Conservation (phyloP, 2,329 filamentous ascomycete genomes). For the Dothideomycetes sp. region DNA sequence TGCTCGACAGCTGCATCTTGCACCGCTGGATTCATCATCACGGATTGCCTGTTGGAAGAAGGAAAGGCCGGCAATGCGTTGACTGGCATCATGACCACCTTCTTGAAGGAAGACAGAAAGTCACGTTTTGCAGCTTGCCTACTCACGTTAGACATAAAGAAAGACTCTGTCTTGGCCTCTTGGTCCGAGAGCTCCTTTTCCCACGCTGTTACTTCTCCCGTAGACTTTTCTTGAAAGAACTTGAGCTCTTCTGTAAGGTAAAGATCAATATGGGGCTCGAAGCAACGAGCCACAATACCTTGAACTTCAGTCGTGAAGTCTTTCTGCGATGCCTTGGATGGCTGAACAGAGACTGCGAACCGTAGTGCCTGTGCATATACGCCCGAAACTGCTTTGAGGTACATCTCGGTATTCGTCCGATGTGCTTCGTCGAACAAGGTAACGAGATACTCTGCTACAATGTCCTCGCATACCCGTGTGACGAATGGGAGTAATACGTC, state of each 20-base stretch:
- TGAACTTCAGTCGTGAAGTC: conserved; percentile 55
- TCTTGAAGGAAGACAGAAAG: conserved; percentile 92
- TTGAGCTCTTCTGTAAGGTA: conserved; percentile 89
- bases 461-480: conserved; percentile 70
- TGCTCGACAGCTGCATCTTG: conserved; percentile 15
- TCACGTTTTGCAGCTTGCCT: conserved; percentile 93
- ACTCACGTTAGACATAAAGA: conserved; percentile 92
- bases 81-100: conserved; percentile 98
- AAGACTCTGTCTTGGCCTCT: conserved; percentile 81
- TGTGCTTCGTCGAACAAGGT: conserved; percentile 81
- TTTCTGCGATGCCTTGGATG: conserved; percentile 51
- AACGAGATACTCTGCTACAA: conserved; percentile 75
- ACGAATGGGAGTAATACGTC: conserved; percentile 68
- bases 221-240: conserved; percentile 66
- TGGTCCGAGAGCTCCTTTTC: conserved; percentile 86
- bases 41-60: conserved; percentile 30
- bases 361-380: conserved; percentile 78
- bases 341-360: conserved; percentile 60
- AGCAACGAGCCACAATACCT: conserved; percentile 58
- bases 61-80: conserved; percentile 68
- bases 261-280: conserved; percentile 86
- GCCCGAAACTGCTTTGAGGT: conserved; percentile 76
- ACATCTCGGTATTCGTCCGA: conserved; percentile 60
- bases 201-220: conserved; percentile 71
- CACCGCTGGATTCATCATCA: conserved; percentile 12